Base-by-base conservation (phyloP, 2,329 filamentous ascomycete genomes). In the Nemania bipapillata region DNA sequence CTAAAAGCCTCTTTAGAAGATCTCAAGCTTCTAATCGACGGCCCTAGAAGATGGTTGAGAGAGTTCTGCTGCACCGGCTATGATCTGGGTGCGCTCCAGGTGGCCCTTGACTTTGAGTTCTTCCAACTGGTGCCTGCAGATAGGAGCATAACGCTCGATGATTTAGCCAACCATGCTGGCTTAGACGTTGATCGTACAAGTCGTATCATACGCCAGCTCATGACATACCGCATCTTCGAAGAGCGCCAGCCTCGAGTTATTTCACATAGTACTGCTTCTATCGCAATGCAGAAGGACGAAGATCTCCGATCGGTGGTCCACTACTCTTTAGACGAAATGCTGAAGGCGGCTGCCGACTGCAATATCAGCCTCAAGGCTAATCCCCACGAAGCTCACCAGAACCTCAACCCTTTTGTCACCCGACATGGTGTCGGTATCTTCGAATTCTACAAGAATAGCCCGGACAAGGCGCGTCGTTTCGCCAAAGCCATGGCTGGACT, bases 271-370 rank as follows among this genome's bases (percentile, higher is more conserved):
- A 35, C 63, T 7, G 15, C 28, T n/a, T 70, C 70, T 26, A 2
- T 54, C 26, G 40, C 65, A 3, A 22, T 71, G 3, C 50, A 26
- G 17, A 32, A 58, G 24, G 74, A 75, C 49, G 70, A 74, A 7
- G 73, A 75, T 1, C 30, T 76, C 12, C 62, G 66, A 55, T 69
- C 63, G 2, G 55, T 69, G 2, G 72, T 72, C 4, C 62, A 64
- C 37, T 66, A 58, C 26, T 58, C 59, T 32, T 30, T 76, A 1
- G 75, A 77, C 56, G 77, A 78, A 53, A 74, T 76, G 74, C 57
- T 75, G 20, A 76, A 76, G 64, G 76, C 75, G 4, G 68, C 74
- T 12, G 63, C 70, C 1, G 71, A 70, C 2, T 66, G 64, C 0
- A 64, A 40, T 24, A 60, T 56, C 6, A 35, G 37, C 28, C 35